Conservation (phyloP, 805 yeast species). For the Candida alai region DNA sequence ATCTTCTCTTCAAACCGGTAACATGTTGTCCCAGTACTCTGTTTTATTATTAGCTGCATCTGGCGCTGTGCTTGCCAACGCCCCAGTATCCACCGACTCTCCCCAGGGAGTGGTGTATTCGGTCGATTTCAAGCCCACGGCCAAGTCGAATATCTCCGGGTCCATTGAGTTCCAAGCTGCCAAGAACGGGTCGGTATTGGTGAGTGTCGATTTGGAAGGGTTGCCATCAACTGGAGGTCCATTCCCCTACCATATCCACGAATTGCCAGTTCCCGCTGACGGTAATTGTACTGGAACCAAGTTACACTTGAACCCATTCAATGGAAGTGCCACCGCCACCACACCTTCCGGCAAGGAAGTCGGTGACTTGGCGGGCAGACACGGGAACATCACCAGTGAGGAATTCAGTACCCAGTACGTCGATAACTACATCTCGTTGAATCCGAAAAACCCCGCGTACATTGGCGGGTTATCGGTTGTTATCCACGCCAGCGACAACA, state of each 20-base stretch:
- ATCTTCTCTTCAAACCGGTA: background rate
- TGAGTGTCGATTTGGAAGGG: conserved; percentile 26
- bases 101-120: conserved; percentile 23
- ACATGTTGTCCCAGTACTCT: conserved; percentile 1
- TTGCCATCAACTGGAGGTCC: conserved; percentile 37
- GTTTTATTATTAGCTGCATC: conserved; percentile 4
- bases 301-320: conserved; percentile 37
- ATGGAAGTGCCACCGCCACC: conserved; percentile 25
- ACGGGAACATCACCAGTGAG: conserved; percentile 31
- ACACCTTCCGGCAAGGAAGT: conserved; percentile 23
- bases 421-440: conserved; percentile 31
- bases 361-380: conserved; percentile 40
- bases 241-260: conserved; percentile 38
- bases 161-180: conserved; percentile 25
- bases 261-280: conserved; percentile 31
- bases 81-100: conserved; percentile 28
- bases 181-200: conserved; percentile 29
- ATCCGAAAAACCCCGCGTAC: conserved; percentile 23
- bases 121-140: conserved; percentile 22
- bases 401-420: conserved; percentile 20
- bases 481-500: conserved; percentile 28
- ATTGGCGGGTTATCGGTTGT: conserved; percentile 35
- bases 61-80: conserved; percentile 13
- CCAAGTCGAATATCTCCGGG: conserved; percentile 22
- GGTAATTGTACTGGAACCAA: conserved; percentile 37